Evolutionary conservation across 1,284 basidiomycete species (phyloP).

Genomic region (Leccinum griseonigrum): DNA sequence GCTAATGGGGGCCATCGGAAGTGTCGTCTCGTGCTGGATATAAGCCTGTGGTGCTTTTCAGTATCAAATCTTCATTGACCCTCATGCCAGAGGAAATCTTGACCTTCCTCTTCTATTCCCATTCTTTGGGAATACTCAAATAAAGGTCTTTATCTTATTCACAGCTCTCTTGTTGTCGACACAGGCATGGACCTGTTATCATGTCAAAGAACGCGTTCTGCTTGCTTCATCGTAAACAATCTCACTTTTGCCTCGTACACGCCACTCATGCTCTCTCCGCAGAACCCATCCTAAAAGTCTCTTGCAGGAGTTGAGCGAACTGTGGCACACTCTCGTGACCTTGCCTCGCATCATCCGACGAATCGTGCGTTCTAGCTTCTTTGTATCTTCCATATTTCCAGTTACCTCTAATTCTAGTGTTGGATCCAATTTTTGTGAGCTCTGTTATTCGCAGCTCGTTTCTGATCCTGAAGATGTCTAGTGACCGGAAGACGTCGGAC

Average conservation of each 20-base stretch:
- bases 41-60: conserved; percentile 39
- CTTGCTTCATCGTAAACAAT: conserved; percentile 42
- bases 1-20: conserved; percentile 80
- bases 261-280: conserved; percentile 10
- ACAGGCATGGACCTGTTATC: conserved; percentile 58
- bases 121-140: conserved; percentile 72
- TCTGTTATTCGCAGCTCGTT: neutral
- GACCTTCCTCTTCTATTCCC: conserved; percentile 66
- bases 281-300: conserved; percentile 41
- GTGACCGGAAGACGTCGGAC: conserved; percentile 29
- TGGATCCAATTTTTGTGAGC: conserved; percentile 86
- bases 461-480: conserved; percentile 30
- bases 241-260: conserved; percentile 2
- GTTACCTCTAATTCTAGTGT: conserved; percentile 43
- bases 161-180: conserved; percentile 51
- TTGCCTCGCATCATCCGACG: conserved; percentile 76
- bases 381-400: conserved; percentile 7
- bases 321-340: conserved; percentile 66
- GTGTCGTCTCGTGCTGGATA: conserved; percentile 85
- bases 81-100: conserved; percentile 61
- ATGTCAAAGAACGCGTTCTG: conserved; percentile 79
- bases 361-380: conserved; percentile 55
- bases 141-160: conserved; percentile 70
- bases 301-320: conserved; percentile 51
- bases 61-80: neutral